Base-by-base conservation (phyloP, 2,329 filamentous ascomycete genomes). In the Penicillium sp. region DNA sequence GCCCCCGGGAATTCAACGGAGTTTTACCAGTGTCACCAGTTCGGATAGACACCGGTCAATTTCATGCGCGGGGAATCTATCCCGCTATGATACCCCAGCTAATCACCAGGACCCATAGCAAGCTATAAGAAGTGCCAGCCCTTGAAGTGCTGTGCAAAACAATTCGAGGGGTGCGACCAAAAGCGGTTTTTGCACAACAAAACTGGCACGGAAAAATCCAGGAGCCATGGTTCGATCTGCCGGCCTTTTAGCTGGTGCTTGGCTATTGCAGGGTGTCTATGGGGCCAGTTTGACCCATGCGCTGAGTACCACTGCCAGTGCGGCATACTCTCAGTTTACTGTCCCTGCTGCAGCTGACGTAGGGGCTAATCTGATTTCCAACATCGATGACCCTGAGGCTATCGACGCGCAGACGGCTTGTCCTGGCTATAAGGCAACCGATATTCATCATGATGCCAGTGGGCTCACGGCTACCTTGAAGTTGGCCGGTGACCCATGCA, bases 301-400 rank as follows among this genome's bases (percentile, higher is more conserved):
- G 3, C 19, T 56, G 26, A 63, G 51, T 52, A 55, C 62, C 5
- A 60, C 69, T 19, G 43, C 58, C 4, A 60, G 62, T n/a, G 54
- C 66, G 16, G 53, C 62, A n/a, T 60, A 60, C 29, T 47, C 61
- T 10, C 71, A 73, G 23, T 83, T 79, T 61, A 85, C 81, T 0
- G 71, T 84, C 3, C 80, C 81, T 3, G 64, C 78, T n/a, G 69
- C 69, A 29, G 77, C 77, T 8, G 78, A 81, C 60, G 62, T 70
- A 23, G 83, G 81, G 51, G 76, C 71, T 16, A 72, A 78, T 21
- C 62, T 85, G 42, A 70, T 89, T 37, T 83, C 88, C 31, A 91
- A 89, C 67, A 81, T 90, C 62, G 65, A 83, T 33, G 88, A 91
- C 62, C 84, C 87, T 0, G 58, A 84, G 53, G 87, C 88, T 10